Percentiles rank a stretch among this genome's conserved stretches.
These are phyloP conservation scores for Antrodiella citrinella DNA, from an alignment of 768 basidiomycete species.

Conservation along the genomic window DNA sequence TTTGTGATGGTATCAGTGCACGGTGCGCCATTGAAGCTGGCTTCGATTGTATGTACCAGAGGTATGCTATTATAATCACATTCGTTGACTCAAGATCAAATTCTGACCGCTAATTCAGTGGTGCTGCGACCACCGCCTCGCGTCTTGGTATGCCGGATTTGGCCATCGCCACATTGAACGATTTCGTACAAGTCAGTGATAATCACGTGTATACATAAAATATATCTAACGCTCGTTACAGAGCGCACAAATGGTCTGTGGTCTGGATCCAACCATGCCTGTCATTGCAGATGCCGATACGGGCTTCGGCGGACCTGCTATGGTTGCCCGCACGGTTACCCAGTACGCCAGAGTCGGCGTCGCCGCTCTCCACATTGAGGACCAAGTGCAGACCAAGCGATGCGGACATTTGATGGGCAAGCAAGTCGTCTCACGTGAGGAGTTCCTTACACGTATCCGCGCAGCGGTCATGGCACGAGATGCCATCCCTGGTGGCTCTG, in stretches of 20 bases:
- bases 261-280: constrained; percentile 53
- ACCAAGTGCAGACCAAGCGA: constrained; percentile 76
- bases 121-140: constrained; percentile 75
- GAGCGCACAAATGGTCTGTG: constrained; percentile 65
- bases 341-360: constrained; percentile 64
- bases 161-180: constrained; percentile 70
- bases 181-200: constrained; percentile 56
- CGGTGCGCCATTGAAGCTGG: constrained; percentile 75
- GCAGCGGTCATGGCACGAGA: constrained; percentile 75
- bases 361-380: constrained; percentile 72
- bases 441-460: constrained; percentile 65
- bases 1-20: constrained; percentile 75
- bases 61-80: constrained; percentile 35
- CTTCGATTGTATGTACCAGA: constrained; percentile 72
- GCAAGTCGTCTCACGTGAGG: constrained; percentile 74
- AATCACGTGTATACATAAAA: constrained; percentile 7
- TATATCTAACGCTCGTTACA: constrained; percentile 15
- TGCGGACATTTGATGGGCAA: constrained; percentile 78
- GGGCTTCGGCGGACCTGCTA: constrained; percentile 73
- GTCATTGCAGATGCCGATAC: constrained; percentile 80
- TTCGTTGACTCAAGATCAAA: neutral
- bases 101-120: constrained; percentile 27
- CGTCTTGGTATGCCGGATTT: constrained; percentile 73
- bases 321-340: constrained; percentile 68
- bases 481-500: constrained; percentile 63